phyloP scores from a whole-genome alignment of 2,329 filamentous ascomycete species.

The Alternaria ventricosa region DNA sequence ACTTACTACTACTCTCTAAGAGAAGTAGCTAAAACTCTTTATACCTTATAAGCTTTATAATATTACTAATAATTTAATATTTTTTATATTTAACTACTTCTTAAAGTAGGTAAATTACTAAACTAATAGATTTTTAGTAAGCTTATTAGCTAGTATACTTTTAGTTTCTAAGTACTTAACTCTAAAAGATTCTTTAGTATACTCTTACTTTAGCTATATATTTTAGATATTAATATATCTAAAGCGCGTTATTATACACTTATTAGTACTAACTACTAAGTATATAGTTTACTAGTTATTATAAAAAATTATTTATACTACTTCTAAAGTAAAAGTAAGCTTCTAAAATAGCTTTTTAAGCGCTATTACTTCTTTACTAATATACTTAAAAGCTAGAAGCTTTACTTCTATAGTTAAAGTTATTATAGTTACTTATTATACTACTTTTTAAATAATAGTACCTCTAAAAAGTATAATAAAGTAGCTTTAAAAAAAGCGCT shows the following conservation, averaged over 20 bases:
- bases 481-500: neutral
- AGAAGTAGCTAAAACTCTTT: too few species aligned
- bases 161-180: neutral
- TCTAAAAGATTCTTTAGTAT: neutral
- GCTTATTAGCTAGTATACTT: neutral
- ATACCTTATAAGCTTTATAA: too few species aligned
- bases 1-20: too few species aligned
- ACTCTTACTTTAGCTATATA: neutral
- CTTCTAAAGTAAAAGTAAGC: neutral
- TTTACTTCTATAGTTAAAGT: too few species aligned
- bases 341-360: neutral
- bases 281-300: neutral
- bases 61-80: too few species aligned
- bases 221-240: neutral
- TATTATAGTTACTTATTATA: neutral
- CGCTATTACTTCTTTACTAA: neutral
- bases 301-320: neutral
- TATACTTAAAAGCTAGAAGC: too few species aligned
- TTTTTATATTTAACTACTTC: too few species aligned
- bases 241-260: too few species aligned
- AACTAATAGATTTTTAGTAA: neutral
- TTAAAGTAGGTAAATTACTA: too few species aligned
- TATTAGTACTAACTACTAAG: neutral
- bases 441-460: neutral
- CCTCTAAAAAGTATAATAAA: neutral